Evolutionary conservation across 2,329 filamentous ascomycete species (phyloP), one percentile per base, ranked within the genome.

Genomic region (Epichloe sylvatica): DNA sequence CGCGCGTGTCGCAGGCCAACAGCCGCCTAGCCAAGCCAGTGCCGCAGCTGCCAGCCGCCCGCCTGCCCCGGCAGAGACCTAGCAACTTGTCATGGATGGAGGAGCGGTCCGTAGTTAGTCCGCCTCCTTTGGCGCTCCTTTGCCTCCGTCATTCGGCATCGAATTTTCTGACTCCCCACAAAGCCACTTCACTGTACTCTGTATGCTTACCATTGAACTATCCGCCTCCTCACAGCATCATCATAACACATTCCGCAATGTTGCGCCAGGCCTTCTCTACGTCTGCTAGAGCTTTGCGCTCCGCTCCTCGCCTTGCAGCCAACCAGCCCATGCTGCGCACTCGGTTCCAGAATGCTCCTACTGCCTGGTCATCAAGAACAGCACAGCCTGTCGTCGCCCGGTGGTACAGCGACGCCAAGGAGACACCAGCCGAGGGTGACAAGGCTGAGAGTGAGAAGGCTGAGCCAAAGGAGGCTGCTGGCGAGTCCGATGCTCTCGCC

Each of bases 401-500:
- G 62, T 75, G 71, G 71, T 76, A 75, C 60, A 75, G 73, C 62
- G 71, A 74, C 52, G 56, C 66, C 37, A 70, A 69, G 58, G 63
- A 69, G 51, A 56, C 65, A 38, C 38, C 60, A 13, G 53, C 62
- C n/a, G 45, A 56, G 46, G 47, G 47, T n/a, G 50, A 53, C 2
- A 61, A 64, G 13, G 55, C 52, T 25, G 62, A 63, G 57, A 49
- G 48, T n/a, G 50, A 53, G 2, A 61, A 64, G 13, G 54, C 52
- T 25, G 62, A 63, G 57, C 23, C 55, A 19, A 57, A 65, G 52
- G 57, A 61, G 17, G 57, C 52, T 7, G 53, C 50, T 38, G 57
- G 52, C 52, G 62, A 64, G 36, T 50, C 61, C 9, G 68, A 70
- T 50, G 62, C 66, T 40, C 60, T 72, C 39, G 61, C 66, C 3